Conservation (phyloP, 768 basidiomycete genomes). For the Rhizopogon roseolus region DNA sequence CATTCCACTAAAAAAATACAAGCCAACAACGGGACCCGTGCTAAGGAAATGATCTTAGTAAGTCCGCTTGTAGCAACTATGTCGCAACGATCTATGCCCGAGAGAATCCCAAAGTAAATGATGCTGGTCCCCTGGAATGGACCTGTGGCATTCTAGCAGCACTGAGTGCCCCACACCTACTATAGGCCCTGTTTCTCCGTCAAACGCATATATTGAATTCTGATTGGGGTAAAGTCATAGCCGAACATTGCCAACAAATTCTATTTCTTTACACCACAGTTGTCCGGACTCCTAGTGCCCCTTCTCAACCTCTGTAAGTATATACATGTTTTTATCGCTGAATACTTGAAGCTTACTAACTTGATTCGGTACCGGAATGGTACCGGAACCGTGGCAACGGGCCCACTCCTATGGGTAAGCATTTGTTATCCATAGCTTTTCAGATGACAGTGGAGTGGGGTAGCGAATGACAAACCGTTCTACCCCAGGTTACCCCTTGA, state of each 20-base stretch:
- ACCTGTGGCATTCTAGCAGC: background rate
- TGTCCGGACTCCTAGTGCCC: too few species aligned
- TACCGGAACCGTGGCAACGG: background rate
- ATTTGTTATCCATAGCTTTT: background rate
- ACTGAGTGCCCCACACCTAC: too few species aligned
- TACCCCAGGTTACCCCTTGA: too few species aligned
- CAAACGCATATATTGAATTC: background rate
- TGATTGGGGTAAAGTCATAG: background rate
- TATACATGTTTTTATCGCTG: background rate
- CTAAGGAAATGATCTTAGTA: background rate
- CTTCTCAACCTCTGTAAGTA: background rate
- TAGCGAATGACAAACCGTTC: background rate
- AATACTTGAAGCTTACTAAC: too few species aligned
- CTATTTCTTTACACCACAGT: constrained; percentile 1
- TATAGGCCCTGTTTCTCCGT: too few species aligned
- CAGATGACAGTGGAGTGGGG: background rate
- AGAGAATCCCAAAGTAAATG: background rate
- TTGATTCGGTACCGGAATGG: background rate
- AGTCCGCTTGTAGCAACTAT: background rate
- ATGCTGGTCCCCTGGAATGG: background rate
- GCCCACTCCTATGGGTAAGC: background rate
- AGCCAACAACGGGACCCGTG: background rate
- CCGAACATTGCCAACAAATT: background rate
- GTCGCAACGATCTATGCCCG: background rate
- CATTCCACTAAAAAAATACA: background rate